A percentile compares a stretch with the other conserved stretches of the same genome.
Conservation (phyloP, 495 filamentous ascomycete genomes). For the Penicillium paxilli region DNA sequence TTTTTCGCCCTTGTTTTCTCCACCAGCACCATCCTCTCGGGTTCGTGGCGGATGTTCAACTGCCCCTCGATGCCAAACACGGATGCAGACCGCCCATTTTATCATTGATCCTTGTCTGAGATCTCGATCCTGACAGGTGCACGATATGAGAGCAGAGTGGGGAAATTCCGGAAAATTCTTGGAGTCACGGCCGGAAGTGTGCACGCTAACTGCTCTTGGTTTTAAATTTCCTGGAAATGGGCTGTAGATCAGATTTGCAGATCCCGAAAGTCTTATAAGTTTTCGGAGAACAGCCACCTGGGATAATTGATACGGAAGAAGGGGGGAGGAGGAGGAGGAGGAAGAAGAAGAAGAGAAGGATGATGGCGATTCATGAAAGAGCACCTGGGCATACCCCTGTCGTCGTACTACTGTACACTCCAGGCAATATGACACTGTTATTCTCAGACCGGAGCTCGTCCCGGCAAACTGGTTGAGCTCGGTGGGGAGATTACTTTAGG, state of each 20-base stretch:
- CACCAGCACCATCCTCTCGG: constrained; percentile 7
- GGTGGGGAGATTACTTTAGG: neutral
- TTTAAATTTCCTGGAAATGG: neutral
- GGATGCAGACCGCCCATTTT: constrained; percentile 8
- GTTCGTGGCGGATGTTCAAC: neutral
- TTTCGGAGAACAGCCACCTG: too few relatives aligned
- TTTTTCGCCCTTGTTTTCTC: neutral
- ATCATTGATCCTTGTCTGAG: neutral
- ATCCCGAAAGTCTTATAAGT: neutral
- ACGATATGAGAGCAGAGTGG: neutral
- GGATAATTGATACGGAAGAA: too few relatives aligned
- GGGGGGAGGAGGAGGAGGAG: too few relatives aligned
- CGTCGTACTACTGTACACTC: neutral
- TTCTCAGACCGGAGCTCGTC: neutral
- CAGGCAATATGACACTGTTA: neutral
- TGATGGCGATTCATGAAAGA: too few relatives aligned
- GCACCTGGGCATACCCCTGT: neutral
- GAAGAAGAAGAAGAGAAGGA: neutral
- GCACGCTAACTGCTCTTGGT: too few relatives aligned
- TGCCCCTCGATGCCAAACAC: neutral
- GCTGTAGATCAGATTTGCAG: neutral
- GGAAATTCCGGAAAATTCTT: neutral
- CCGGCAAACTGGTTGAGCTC: constrained; percentile 5
- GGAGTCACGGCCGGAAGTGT: neutral
- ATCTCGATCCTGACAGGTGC: neutral